Percentiles rank a stretch among this genome's conserved stretches.
These are phyloP conservation scores for Darksidea phi DNA, from an alignment of 495 filamentous ascomycete genomes.

Conservation along the genomic window DNA sequence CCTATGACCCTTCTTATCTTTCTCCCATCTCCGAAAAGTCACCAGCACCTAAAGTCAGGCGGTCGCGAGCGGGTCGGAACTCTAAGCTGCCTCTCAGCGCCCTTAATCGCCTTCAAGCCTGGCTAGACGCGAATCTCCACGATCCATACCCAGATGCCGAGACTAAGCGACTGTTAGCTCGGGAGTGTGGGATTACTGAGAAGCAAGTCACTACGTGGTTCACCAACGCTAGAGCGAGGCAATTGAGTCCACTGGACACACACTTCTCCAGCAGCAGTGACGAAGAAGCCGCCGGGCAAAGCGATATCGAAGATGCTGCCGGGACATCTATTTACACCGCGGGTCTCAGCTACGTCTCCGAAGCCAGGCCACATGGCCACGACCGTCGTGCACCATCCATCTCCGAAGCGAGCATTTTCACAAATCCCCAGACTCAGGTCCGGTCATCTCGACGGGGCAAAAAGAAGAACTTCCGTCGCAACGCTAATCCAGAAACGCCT, in stretches of 20 bases:
- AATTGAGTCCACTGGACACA: conserved; percentile 30
- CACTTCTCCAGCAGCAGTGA: conserved; percentile 22
- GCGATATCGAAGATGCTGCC: conserved; percentile 24
- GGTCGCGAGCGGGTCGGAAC: conserved; percentile 30
- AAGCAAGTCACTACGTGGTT: conserved; percentile 35
- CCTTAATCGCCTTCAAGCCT: conserved; percentile 27
- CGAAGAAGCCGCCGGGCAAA: conserved; percentile 26
- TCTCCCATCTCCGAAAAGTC: neutral
- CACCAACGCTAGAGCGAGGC: conserved; percentile 31
- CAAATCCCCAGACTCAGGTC: neutral
- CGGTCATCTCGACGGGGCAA: conserved; percentile 26
- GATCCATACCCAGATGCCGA: conserved; percentile 32
- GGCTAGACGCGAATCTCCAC: conserved; percentile 29
- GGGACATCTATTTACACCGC: neutral
- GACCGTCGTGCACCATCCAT: conserved; percentile 15
- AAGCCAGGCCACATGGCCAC: neutral
- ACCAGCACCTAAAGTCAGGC: conserved; percentile 12
- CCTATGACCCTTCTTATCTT: neutral
- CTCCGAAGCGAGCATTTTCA: conserved; percentile 24
- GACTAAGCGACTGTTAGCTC: conserved; percentile 23
- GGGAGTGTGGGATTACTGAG: conserved; percentile 33
- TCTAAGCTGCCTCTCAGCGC: conserved; percentile 31
- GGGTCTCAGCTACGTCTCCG: conserved; percentile 7
- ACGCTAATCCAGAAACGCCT: neutral
- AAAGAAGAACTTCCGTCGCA: conserved; percentile 34